phyloP scores from a whole-genome alignment of 306 rosid species.

The Dicorynia guianensis region DNA sequence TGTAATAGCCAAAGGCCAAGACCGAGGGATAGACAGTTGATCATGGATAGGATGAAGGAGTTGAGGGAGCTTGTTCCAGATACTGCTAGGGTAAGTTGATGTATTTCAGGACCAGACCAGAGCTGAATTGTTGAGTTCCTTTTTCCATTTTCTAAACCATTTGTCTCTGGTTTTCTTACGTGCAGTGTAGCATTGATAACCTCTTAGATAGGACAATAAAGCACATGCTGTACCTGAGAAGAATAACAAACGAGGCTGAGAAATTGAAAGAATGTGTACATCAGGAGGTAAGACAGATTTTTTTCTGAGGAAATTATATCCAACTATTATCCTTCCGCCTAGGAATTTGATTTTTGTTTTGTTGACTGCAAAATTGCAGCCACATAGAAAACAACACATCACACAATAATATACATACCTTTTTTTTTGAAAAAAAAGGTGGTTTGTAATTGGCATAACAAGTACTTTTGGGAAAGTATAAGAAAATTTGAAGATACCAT shows the following conservation, averaged over 20 bases:
- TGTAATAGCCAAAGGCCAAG: conserved; percentile 58
- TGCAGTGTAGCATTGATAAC: conserved; percentile 93
- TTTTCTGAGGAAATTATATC: not conserved
- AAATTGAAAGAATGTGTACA: conserved; percentile 57
- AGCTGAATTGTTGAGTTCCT: conserved; percentile 1
- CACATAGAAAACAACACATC: not conserved
- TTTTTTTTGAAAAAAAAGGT: not conserved
- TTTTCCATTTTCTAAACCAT: not conserved
- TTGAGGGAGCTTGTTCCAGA: conserved; percentile 88
- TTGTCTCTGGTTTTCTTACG: conserved; percentile 30
- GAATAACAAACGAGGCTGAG: conserved; percentile 70
- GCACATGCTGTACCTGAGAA: conserved; percentile 77
- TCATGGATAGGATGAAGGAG: conserved; percentile 94
- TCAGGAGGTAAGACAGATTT: conserved; percentile 52
- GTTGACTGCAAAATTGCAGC: too few species aligned
- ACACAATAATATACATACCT: too few species aligned
- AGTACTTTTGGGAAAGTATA: not conserved
- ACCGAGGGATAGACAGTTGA: conserved; percentile 92
- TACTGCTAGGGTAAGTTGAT: conserved; percentile 68
- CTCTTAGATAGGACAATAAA: conserved; percentile 82
- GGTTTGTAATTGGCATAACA: not conserved
- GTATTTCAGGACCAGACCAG: not conserved
- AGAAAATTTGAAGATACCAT: not conserved
- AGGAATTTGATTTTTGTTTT: not conserved
- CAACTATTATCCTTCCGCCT: not conserved